A percentile compares a stretch with the other conserved stretches of the same genome.
phyloP scores from a whole-genome alignment of 495 filamentous ascomycete species.

The Viridothelium virens region DNA sequence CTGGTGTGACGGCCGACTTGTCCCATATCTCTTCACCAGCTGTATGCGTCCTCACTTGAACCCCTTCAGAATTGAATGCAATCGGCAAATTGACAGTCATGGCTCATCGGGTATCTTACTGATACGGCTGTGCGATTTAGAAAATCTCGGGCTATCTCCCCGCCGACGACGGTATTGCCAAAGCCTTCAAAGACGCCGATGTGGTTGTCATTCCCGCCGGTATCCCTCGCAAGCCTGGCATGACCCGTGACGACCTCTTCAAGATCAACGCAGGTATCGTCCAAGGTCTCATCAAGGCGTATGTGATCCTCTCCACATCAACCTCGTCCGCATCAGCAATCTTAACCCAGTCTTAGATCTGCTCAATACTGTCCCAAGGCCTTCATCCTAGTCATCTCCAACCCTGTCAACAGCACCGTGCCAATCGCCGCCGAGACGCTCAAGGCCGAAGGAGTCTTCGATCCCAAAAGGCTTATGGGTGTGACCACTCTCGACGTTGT shows the following conservation, averaged over 20 bases:
- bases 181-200: slow-evolving; percentile 81
- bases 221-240: slow-evolving; percentile 98
- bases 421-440: slow-evolving; percentile 95
- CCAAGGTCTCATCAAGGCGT: slow-evolving; percentile 53
- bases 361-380: slow-evolving; percentile 85
- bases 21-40: slow-evolving; percentile 94
- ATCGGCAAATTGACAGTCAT: neutral
- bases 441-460: slow-evolving; percentile 85
- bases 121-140: slow-evolving; percentile 39
- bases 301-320: neutral
- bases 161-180: slow-evolving; percentile 79
- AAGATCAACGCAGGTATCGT: slow-evolving; percentile 40
- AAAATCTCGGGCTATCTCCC: slow-evolving; percentile 88
- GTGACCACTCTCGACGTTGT: slow-evolving; percentile 98
- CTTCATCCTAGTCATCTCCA: slow-evolving; percentile 92
- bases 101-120: neutral
- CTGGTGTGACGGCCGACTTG: slow-evolving; percentile 88
- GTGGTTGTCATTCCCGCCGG: slow-evolving; percentile 95
- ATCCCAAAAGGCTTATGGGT: slow-evolving; percentile 90
- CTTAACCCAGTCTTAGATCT: slow-evolving; percentile 39
- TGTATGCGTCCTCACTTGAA: slow-evolving; percentile 47
- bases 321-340: neutral
- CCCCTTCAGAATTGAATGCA: neutral
- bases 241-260: slow-evolving; percentile 99
- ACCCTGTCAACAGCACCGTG: slow-evolving; percentile 98